Base-by-base conservation (phyloP, 2,329 filamentous ascomycete genomes). In the Neonectria magnoliae region DNA sequence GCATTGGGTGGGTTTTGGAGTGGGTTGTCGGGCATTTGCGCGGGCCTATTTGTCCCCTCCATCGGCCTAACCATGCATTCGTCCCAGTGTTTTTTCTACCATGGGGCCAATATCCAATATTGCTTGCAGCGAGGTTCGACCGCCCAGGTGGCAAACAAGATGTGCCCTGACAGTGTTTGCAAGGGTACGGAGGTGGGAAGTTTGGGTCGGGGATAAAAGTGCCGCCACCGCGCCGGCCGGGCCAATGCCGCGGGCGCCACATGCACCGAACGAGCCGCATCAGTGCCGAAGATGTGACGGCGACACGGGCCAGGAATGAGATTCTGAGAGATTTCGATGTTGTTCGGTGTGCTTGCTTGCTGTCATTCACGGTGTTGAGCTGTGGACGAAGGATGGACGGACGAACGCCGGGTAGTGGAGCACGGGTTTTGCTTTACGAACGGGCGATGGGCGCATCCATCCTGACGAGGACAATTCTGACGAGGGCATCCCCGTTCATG, bases 231-330 rank as follows among this genome's bases (percentile, higher is more conserved):
- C 57, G 47, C 52, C 33, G 38, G 20, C 57, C 57, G 36, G 27
- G 48, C 48, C 57, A 54, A 53, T 58, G 60, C 47, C 55, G 22
- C 45, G 38, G 55, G 33, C 31, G 42, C 56, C 42, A 42, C 52
- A 29, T 38, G 52, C 48, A 53, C 50, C 56, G 20, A 61, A 44
- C 36, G 57, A 61, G 62, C 62, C 62, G 62, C 62, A 64, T 60
- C 52, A 64, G 48, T 57, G 57, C 62, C 57, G 57, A 57, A 57
- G 42, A 55, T 60, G 50, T 51, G 27, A 42, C 48, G 25, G 42
- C 22, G 38, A 29, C 42, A 25, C 53, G 20, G 52, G 45, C 59
- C 41, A 60, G 57, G 57, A 54, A 60, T 31, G 42, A 18, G 7
- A 16, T 41, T 54, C 42, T 52, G 36, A 5, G 36, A n/a, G 36